Percentiles rank a stretch among this genome's conserved stretches.
Conservation (phyloP, 2,329 filamentous ascomycete genomes). For the Rugonectria rugulosa region DNA sequence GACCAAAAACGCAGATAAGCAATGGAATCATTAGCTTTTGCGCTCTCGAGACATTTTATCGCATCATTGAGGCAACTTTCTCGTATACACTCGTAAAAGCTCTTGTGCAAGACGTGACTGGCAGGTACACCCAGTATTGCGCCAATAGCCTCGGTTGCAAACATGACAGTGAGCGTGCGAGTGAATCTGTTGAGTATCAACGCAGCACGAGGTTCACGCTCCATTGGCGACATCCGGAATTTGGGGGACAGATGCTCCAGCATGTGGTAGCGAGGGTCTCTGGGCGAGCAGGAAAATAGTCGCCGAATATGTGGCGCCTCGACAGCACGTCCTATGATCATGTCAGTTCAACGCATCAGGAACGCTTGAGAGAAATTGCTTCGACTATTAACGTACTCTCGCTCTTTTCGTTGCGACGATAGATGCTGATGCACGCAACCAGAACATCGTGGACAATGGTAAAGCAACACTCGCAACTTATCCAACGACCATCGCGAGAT, state of each 20-base stretch:
- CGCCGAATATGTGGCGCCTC: constrained; percentile 81
- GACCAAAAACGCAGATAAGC: constrained; percentile 89
- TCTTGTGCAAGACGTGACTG: constrained; percentile 74
- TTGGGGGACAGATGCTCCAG: constrained; percentile 84
- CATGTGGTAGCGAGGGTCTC: constrained; percentile 90
- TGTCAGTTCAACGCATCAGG: constrained; percentile 19
- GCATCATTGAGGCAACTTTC: constrained; percentile 79
- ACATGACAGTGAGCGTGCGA: constrained; percentile 83
- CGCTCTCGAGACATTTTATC: constrained; percentile 80
- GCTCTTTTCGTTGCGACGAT: constrained; percentile 72
- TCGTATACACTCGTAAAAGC: constrained; percentile 88
- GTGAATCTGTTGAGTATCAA: constrained; percentile 89
- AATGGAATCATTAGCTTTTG: constrained; percentile 90
- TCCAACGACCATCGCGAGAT: constrained; percentile 73
- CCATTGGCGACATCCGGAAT: constrained; percentile 69
- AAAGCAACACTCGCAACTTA: constrained; percentile 88
- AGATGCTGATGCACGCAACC: constrained; percentile 84
- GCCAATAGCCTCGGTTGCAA: constrained; percentile 78
- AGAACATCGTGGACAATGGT: constrained; percentile 88
- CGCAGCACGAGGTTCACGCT: constrained; percentile 82
- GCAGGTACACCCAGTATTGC: constrained; percentile 78
- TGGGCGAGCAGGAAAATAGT: constrained; percentile 81
- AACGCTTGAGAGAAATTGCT: not conserved
- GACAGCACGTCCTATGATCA: constrained; percentile 69
- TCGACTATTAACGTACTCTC: constrained; percentile 70